These are phyloP conservation scores for Malus sylvestris DNA, from an alignment of 306 rosid species.

Conservation along the genomic window DNA sequence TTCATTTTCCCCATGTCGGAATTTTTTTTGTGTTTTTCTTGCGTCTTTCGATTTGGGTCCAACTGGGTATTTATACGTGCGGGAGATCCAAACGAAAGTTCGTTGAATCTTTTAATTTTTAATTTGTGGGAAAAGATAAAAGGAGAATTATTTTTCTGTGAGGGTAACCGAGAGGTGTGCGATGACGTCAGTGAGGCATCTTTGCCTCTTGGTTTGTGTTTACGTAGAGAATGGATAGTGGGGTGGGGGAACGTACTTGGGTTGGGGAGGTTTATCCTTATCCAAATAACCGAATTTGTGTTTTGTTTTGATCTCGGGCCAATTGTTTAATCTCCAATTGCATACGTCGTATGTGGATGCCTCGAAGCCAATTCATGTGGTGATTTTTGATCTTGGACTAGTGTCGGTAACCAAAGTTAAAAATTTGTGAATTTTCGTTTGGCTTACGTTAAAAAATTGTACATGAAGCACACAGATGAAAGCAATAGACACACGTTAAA, in stretches of 20 bases:
- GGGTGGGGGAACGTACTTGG: slow-evolving; percentile 1
- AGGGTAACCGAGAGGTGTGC: slow-evolving; percentile 25
- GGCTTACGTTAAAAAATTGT: too few relatives aligned
- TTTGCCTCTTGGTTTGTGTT: slow-evolving; percentile 23
- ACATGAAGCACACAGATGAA: too few relatives aligned
- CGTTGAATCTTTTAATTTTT: neutral
- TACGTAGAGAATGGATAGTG: slow-evolving; percentile 10
- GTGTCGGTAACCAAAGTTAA: neutral
- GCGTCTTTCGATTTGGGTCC: slow-evolving; percentile 6
- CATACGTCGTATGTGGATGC: neutral
- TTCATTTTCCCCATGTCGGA: neutral
- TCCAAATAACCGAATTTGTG: slow-evolving; percentile 20
- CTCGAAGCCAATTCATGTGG: neutral
- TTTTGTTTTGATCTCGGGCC: neutral
- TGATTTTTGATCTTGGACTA: neutral
- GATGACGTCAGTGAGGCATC: slow-evolving; percentile 31
- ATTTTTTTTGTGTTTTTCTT: neutral
- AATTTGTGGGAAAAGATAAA: neutral
- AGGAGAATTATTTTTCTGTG: neutral
- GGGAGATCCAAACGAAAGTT: neutral
- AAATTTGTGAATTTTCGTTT: too few relatives aligned
- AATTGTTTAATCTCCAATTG: neutral
- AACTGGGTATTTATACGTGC: slow-evolving; percentile 31
- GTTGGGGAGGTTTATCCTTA: slow-evolving; percentile 40
- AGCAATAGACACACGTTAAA: too few relatives aligned